A percentile compares a stretch with the other conserved stretches of the same genome.
phyloP scores from a whole-genome alignment of 1,284 basidiomycete genomes.

The Thecaphora frezii region DNA sequence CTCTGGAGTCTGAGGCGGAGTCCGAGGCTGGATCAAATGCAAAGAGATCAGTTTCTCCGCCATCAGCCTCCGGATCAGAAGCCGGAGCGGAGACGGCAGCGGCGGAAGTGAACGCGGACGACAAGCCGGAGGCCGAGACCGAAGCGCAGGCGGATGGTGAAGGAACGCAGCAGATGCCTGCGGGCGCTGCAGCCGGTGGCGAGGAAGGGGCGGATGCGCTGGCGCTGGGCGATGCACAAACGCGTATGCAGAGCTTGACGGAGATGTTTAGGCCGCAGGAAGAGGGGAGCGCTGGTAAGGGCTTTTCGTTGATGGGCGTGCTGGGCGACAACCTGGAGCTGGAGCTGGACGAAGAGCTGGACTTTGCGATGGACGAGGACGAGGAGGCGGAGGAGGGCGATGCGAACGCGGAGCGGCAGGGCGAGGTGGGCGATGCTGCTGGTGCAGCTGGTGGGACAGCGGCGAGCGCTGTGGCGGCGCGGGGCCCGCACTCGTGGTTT shows the following conservation, averaged over 20 bases:
- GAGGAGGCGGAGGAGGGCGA: not conserved
- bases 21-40: too few relatives aligned
- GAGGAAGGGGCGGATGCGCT: not conserved
- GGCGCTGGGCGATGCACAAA: not conserved
- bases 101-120: slow-evolving; percentile 1
- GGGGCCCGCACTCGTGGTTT: slow-evolving; percentile 2
- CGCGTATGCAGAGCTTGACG: slow-evolving; percentile 19
- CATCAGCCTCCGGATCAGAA: too few relatives aligned
- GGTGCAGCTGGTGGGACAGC: too few relatives aligned
- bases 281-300: slow-evolving; percentile 10
- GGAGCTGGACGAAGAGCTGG: slow-evolving; percentile 34
- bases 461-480: not conserved
- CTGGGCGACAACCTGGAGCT: slow-evolving; percentile 32
- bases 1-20: slow-evolving; percentile 8
- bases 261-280: slow-evolving; percentile 55
- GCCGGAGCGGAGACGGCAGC: slow-evolving; percentile 3
- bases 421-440: not conserved
- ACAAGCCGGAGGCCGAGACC: too few relatives aligned
- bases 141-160: slow-evolving; percentile 5
- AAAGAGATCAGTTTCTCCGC: too few relatives aligned
- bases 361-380: not conserved
- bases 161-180: not conserved
- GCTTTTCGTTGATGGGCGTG: slow-evolving; percentile 48
- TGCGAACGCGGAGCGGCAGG: too few relatives aligned
- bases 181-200: too few relatives aligned